Base-by-base conservation (phyloP, 208 protist genomes). In the Angomonas ambiguus region DNA sequence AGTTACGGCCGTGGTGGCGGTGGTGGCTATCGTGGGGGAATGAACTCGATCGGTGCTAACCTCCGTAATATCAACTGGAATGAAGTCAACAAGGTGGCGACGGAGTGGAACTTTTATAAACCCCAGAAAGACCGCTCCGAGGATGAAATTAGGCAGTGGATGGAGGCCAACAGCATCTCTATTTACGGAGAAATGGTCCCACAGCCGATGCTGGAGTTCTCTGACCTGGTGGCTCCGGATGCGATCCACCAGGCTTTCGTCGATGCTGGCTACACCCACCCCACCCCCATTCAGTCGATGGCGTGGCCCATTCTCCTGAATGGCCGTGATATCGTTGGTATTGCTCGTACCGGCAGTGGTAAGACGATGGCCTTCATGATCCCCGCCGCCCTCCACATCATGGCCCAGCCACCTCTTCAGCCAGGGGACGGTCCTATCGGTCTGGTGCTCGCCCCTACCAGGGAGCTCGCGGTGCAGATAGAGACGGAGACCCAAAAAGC, bases 321-420 rank as follows among this genome's bases (percentile, higher is more conserved):
- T 72, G 83, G 83, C 24, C 80, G 79, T 66, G 92, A 98, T 67
- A 69, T 97, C 18, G 84, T 98, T 22, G 92, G 83, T 31, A 79
- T 97, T 42, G 91, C 95, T 22, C 74, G 89, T 61, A 97, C 94
- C 22, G 94, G 94, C 34, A 88, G 73, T 25, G 94, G 94, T 33
- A 96, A 97, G 83, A 97, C 95, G 27, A 91, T 97, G 75, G 88
- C 83, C 5, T 97, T 97, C 79, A 93, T 94, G 72, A 82, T 97
- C 27, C 94, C 95, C 3, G 88, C 79, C 1, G 77, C 94, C 18
- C 67, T 97, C 67, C 90, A 96, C 76, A 88, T 98, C 38, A 87
- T 89, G 79, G 80, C 83, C 1, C 92, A 97, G 77, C 87, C 82
- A 11, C 82, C 85, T 62, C 77, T 94, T 45, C 77, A 86, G 62